Conservation (phyloP, 352 stramenopile genomes). For the Vaucheria bursata region DNA sequence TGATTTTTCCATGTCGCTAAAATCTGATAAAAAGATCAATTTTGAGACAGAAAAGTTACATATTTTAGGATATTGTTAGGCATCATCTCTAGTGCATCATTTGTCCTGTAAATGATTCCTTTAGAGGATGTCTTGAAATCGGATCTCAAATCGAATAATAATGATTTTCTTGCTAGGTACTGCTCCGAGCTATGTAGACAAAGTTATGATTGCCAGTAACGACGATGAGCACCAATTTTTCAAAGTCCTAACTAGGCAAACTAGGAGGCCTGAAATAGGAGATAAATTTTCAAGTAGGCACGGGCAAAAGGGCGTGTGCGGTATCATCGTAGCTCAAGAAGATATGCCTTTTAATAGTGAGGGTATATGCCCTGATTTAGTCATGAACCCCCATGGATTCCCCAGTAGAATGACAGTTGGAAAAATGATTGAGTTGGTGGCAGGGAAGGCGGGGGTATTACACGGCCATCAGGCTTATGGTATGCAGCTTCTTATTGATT, state of each 20-base stretch:
- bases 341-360: slow-evolving; percentile 99
- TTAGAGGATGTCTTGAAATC: too few species aligned
- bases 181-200: slow-evolving; percentile 92
- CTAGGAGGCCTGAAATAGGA: slow-evolving; percentile 64
- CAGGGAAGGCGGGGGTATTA: slow-evolving; percentile 71
- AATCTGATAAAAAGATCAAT: too few species aligned
- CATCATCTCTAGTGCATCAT: too few species aligned
- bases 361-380: slow-evolving; percentile 95
- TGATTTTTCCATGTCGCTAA: too few species aligned
- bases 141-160: too few species aligned
- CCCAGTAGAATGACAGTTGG: slow-evolving; percentile 98
- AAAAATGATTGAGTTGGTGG: slow-evolving; percentile 98
- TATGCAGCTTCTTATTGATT: too few species aligned
- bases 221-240: slow-evolving; percentile 95
- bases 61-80: too few species aligned
- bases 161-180: too few species aligned
- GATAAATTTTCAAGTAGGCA: slow-evolving; percentile 99
- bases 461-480: slow-evolving; percentile 68
- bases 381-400: slow-evolving; percentile 99
- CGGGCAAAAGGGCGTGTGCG: slow-evolving; percentile 98
- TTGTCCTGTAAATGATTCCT: too few species aligned
- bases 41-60: too few species aligned
- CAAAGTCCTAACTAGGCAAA: slow-evolving; percentile 91
- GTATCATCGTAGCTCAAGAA: slow-evolving; percentile 84
- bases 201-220: slow-evolving; percentile 93